Evolutionary conservation across 768 basidiomycete genomes (phyloP), one percentile per base, ranked within the genome.

Genomic region (Clathrus columnatus): DNA sequence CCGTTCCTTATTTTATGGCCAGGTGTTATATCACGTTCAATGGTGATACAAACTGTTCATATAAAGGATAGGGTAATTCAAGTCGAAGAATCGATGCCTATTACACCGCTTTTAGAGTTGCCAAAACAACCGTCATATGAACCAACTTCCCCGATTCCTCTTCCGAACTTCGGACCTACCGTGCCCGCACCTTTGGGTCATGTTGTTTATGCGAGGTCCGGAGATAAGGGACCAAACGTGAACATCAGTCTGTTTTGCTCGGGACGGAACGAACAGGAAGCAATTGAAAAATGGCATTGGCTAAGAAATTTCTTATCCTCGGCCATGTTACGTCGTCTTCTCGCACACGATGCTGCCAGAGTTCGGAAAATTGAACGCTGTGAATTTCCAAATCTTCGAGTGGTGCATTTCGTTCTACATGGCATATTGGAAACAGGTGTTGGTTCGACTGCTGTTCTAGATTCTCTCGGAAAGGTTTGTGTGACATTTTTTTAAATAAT

Each of bases 141-240:
- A 29, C 30, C 51, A 21, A 43, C 51, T 41, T 52, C 51, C 10
- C 51, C 51, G 17, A 21, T 52, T 11, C 10, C 51, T 5, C 51
- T 52, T 21, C 21, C 51, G 20, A 10, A 29, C 2, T 52, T 52
- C 27, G 51, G 51, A 42, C 51, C 32, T 10, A 52, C 51, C 18
- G 20, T 41, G 7, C 51, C 30, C 7, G 42, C 42, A 16, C 51
- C 51, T 20, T 28, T 52, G 51, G 51, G 51, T 21, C 27, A 52
- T 20, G 27, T 52, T 23, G 51, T 52, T 2, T 52, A 52, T 43
- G 51, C 51, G 36, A 30, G 51, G 21, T 52, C 51, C 20, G 51
- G 51, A 21, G 51, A 52, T 28, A 52, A 52, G 29, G 51, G 51
- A 21, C 36, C 51, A n/a, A 52, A 52, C 42, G 51, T 52, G 20